A percentile compares a stretch with the other conserved stretches of the same genome.
phyloP scores from a whole-genome alignment of 2,329 filamentous ascomycete species.

The Penicillium concentricum region DNA sequence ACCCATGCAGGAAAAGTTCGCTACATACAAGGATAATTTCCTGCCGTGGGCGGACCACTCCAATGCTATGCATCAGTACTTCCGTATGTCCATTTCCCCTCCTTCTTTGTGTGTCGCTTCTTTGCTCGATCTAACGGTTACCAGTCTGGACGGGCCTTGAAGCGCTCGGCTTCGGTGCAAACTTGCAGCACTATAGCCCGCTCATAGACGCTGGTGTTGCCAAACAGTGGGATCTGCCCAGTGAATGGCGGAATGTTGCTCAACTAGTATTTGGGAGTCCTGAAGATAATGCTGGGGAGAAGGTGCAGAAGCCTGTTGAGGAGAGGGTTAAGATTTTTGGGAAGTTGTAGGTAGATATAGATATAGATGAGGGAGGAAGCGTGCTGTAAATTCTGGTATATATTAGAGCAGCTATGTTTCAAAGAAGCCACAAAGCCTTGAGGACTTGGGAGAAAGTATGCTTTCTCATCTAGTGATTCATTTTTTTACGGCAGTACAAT shows the following conservation, averaged over 20 bases:
- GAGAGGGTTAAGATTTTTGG: slow-evolving; percentile 66
- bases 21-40: slow-evolving; percentile 77
- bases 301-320: slow-evolving; percentile 64
- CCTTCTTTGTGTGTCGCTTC: neutral
- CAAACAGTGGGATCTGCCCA: slow-evolving; percentile 67
- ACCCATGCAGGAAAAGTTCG: slow-evolving; percentile 65
- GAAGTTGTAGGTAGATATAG: slow-evolving; percentile 14
- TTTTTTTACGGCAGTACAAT: too few relatives aligned
- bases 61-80: slow-evolving; percentile 77
- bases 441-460: too few relatives aligned
- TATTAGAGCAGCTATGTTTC: too few relatives aligned
- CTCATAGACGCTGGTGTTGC: slow-evolving; percentile 72
- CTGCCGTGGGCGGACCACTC: slow-evolving; percentile 73
- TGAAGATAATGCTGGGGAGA: slow-evolving; percentile 58
- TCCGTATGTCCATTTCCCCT: slow-evolving; percentile 40
- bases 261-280: slow-evolving; percentile 79
- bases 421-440: too few relatives aligned
- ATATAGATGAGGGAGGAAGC: neutral
- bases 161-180: slow-evolving; percentile 79
- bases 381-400: neutral
- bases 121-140: neutral
- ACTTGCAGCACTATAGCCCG: slow-evolving; percentile 93
- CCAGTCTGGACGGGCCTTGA: slow-evolving; percentile 76
- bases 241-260: slow-evolving; percentile 72
- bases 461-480: too few relatives aligned